These are phyloP conservation scores for Friedmanniomyces endolithicus DNA, from an alignment of 495 filamentous ascomycete species.

Conservation along the genomic window DNA sequence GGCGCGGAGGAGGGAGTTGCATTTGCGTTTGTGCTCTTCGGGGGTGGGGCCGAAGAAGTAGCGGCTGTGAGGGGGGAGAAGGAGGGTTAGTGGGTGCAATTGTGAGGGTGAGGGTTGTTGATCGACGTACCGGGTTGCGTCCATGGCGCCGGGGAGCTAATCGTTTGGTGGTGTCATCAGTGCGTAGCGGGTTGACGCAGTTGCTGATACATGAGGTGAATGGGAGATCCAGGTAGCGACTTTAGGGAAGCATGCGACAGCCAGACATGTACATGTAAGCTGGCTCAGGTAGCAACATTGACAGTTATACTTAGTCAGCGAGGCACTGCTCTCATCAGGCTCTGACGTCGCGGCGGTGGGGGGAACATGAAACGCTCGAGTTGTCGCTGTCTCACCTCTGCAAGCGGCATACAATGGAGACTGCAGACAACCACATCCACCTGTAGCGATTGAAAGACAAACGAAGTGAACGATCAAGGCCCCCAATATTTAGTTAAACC, in stretches of 20 bases:
- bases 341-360: neutral
- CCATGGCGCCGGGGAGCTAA: constrained; percentile 49
- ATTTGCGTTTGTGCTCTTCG: constrained; percentile 90
- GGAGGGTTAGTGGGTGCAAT: neutral
- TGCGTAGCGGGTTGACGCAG: neutral
- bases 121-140: constrained; percentile 48
- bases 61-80: constrained; percentile 23
- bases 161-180: neutral
- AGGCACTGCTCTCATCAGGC: neutral
- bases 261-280: neutral
- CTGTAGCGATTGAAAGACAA: too few relatives aligned
- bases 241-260: neutral
- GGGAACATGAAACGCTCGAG: too few relatives aligned
- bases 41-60: constrained; percentile 91
- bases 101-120: neutral
- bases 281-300: too few relatives aligned
- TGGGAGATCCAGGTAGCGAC: neutral
- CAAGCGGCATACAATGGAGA: too few relatives aligned
- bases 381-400: too few relatives aligned
- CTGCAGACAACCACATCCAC: too few relatives aligned
- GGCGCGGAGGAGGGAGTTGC: constrained; percentile 75
- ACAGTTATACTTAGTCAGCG: neutral
- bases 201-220: neutral
- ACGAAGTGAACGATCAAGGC: too few relatives aligned
- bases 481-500: too few relatives aligned